A percentile compares a stretch with the other conserved stretches of the same genome.
Evolutionary conservation across 2,329 filamentous ascomycete genomes (phyloP).

Genomic region (Coniochaeta ligniaria): DNA sequence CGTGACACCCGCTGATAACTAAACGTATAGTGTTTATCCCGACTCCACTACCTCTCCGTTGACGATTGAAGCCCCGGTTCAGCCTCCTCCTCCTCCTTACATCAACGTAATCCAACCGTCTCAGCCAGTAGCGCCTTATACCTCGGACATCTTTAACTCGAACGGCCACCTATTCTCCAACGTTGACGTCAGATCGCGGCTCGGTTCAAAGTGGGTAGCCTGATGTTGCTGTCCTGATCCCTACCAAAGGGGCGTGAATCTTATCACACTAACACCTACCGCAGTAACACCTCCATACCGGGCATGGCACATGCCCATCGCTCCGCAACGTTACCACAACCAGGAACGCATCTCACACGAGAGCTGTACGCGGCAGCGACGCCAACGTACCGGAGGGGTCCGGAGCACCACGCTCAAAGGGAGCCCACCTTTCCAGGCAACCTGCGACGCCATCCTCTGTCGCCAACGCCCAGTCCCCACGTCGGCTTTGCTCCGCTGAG

Average conservation of each 20-base stretch:
- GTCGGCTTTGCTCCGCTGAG: constrained; percentile 36
- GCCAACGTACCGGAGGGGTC: constrained; percentile 40
- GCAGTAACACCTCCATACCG: constrained; percentile 41
- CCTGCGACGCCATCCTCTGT: constrained; percentile 44
- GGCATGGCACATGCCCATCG: constrained; percentile 53
- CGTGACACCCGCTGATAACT: constrained; percentile 20
- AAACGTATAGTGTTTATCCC: constrained; percentile 42
- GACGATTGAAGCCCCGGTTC: constrained; percentile 43
- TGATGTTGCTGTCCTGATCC: constrained; percentile 4
- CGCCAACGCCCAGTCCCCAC: constrained; percentile 42
- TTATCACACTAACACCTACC: constrained; percentile 24
- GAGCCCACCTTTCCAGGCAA: constrained; percentile 42
- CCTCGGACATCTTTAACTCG: constrained; percentile 41
- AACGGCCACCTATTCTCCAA: constrained; percentile 35
- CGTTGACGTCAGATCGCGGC: constrained; percentile 46
- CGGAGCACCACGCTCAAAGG: constrained; percentile 39
- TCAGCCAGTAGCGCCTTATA: constrained; percentile 40
- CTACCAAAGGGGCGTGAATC: not conserved
- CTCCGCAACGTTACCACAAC: constrained; percentile 43
- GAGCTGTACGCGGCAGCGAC: constrained; percentile 46
- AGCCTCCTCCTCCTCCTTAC: constrained; percentile 38
- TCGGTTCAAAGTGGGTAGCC: constrained; percentile 46
- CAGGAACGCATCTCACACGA: constrained; percentile 39
- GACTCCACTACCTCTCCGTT: constrained; percentile 44
- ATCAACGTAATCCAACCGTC: constrained; percentile 44